Evolutionary conservation across 2,329 filamentous ascomycete genomes (phyloP).

Genomic region (Trichoderma aggressivum): DNA sequence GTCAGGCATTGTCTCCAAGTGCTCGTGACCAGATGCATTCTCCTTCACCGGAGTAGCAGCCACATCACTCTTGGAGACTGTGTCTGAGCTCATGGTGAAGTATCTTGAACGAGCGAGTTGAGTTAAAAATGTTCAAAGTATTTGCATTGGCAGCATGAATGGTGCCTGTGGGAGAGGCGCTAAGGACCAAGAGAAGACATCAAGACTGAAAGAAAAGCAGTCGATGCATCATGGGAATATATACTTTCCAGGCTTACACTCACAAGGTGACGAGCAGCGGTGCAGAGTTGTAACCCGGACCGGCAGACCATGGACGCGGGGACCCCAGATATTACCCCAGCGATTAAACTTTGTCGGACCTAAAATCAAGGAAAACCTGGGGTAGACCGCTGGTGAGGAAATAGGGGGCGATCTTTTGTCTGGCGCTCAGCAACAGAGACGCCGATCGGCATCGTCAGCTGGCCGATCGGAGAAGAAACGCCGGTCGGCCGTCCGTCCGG

Average conservation of each 20-base stretch:
- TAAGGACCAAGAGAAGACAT: not conserved
- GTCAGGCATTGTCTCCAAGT: not conserved
- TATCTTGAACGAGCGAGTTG: not conserved
- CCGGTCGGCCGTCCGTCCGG: not conserved
- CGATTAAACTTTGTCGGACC: not conserved
- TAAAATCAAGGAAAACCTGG: not conserved
- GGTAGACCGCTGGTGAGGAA: not conserved
- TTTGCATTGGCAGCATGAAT: not conserved
- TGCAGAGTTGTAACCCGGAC: not conserved
- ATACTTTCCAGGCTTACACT: not conserved
- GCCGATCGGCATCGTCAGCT: constrained; percentile 3
- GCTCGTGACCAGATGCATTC: not conserved
- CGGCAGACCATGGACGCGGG: constrained; percentile 1
- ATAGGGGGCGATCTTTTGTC: not conserved
- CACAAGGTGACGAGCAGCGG: not conserved
- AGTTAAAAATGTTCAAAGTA: not conserved
- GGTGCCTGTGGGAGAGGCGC: not conserved
- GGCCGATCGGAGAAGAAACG: constrained; percentile 6
- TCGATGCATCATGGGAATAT: not conserved
- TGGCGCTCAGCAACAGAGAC: not conserved
- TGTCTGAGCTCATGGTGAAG: not conserved
- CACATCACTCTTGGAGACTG: not conserved
- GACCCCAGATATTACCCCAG: constrained; percentile 2
- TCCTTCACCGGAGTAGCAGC: not conserved
- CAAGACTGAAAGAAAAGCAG: not conserved